A percentile compares a stretch with the other conserved stretches of the same genome.
phyloP scores from a whole-genome alignment of 805 yeast genomes.

The Lachancea kluyveri region DNA sequence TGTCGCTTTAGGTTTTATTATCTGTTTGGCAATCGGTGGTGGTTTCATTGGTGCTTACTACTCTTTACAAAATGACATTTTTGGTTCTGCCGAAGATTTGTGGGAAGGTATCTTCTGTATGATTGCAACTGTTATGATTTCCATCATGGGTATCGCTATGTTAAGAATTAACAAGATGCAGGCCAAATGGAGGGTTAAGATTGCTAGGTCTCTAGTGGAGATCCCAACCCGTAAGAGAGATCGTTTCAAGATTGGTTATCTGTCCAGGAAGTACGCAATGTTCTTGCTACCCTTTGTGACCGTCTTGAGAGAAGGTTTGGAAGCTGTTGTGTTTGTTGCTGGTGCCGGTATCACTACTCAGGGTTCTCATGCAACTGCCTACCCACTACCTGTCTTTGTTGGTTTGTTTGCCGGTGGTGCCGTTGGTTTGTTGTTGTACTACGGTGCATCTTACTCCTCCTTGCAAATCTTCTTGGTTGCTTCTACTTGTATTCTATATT shows the following conservation, averaged over 20 bases:
- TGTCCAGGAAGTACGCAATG: slow-evolving; percentile 75
- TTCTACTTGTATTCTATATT: slow-evolving; percentile 83
- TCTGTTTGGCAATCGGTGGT: slow-evolving; percentile 83
- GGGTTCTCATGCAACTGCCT: slow-evolving; percentile 55
- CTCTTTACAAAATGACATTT: slow-evolving; percentile 70
- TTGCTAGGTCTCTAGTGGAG: slow-evolving; percentile 75
- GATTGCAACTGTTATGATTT: slow-evolving; percentile 83
- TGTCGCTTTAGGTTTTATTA: slow-evolving; percentile 58
- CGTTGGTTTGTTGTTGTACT: slow-evolving; percentile 69
- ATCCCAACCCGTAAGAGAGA: slow-evolving; percentile 44
- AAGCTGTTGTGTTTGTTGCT: slow-evolving; percentile 93
- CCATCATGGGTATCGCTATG: slow-evolving; percentile 96
- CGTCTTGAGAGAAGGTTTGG: slow-evolving; percentile 92
- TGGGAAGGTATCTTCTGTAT: slow-evolving; percentile 97
- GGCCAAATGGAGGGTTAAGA: slow-evolving; percentile 93
- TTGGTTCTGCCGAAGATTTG: slow-evolving; percentile 81
- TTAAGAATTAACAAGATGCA: slow-evolving; percentile 93
- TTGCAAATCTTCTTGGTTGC: slow-evolving; percentile 80
- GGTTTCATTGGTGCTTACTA: slow-evolving; percentile 94
- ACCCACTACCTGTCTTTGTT: slow-evolving; percentile 88
- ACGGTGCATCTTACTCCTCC: slow-evolving; percentile 77
- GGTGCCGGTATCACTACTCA: slow-evolving; percentile 76
- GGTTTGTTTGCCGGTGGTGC: slow-evolving; percentile 76
- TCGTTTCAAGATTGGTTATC: slow-evolving; percentile 47
- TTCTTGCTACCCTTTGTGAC: slow-evolving; percentile 87